These are phyloP conservation scores for Paramyrothecium sp. DNA, from an alignment of 2,329 filamentous ascomycete species.

Conservation along the genomic window DNA sequence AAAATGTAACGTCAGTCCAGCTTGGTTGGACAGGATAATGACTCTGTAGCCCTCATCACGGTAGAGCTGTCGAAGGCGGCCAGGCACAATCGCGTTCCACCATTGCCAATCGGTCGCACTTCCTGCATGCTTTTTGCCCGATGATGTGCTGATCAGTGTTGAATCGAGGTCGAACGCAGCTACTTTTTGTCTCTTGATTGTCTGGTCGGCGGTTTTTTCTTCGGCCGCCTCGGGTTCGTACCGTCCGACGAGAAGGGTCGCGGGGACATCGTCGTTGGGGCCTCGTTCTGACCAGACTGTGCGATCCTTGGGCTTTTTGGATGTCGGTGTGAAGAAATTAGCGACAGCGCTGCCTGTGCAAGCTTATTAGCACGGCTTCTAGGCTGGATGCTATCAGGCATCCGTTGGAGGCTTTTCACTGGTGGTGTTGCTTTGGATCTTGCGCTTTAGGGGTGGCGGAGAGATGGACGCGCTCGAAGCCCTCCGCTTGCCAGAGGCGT, in stretches of 20 bases:
- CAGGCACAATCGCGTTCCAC: constrained; percentile 77
- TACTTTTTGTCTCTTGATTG: constrained; percentile 50
- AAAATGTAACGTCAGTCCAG: constrained; percentile 71
- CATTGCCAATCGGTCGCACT: constrained; percentile 86
- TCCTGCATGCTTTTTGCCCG: constrained; percentile 74
- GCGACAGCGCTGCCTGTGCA: constrained; percentile 64
- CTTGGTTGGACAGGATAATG: constrained; percentile 87
- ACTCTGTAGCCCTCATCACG: constrained; percentile 69
- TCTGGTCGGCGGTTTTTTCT: constrained; percentile 23
- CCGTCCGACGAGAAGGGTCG: constrained; percentile 72
- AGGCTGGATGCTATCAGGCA: background rate
- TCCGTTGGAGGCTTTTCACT: constrained; percentile 34
- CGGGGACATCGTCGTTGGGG: constrained; percentile 42
- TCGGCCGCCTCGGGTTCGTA: constrained; percentile 51
- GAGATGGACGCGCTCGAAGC: constrained; percentile 43
- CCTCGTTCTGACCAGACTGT: constrained; percentile 71
- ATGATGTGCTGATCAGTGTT: constrained; percentile 77
- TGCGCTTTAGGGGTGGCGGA: constrained; percentile 53
- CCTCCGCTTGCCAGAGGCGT: constrained; percentile 30
- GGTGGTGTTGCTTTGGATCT: constrained; percentile 49
- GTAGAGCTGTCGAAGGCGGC: constrained; percentile 64
- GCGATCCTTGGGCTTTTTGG: constrained; percentile 78
- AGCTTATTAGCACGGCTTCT: background rate
- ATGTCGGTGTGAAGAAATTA: constrained; percentile 84
- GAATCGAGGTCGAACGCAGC: constrained; percentile 81